These are phyloP conservation scores for Emmonsia crescens DNA, from an alignment of 2,329 filamentous ascomycete genomes.

Conservation along the genomic window DNA sequence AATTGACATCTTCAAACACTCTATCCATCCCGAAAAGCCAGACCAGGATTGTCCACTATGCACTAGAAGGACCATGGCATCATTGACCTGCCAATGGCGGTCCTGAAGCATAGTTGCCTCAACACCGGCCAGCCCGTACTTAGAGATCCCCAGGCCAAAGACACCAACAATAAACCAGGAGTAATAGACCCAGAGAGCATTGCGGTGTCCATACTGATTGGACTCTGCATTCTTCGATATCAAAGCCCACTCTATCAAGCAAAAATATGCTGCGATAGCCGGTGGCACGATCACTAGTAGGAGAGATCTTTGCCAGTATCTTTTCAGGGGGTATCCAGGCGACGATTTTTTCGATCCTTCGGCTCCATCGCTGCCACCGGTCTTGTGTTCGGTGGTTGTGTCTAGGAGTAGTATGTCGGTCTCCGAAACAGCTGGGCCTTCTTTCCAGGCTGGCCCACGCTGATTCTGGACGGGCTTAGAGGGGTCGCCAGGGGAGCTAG, in stretches of 20 bases:
- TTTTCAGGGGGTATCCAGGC: neutral
- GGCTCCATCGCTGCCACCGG: neutral
- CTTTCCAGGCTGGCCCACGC: neutral
- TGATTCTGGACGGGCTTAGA: neutral
- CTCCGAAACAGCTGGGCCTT: neutral
- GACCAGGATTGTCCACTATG: constrained; percentile 2
- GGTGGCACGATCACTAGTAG: neutral
- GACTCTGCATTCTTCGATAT: neutral
- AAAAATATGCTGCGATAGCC: neutral
- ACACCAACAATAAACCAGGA: constrained; percentile 9
- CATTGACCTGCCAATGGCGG: neutral
- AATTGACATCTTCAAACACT: neutral
- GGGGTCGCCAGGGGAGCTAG: too few relatives aligned
- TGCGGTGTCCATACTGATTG: constrained; percentile 2
- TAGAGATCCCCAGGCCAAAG: constrained; percentile 6
- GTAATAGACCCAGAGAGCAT: constrained; percentile 5
- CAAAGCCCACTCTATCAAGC: neutral
- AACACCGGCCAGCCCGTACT: constrained; percentile 4
- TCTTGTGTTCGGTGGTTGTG: neutral
- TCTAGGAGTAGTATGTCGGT: neutral
- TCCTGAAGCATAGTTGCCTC: constrained; percentile 7
- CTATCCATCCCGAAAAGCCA: neutral
- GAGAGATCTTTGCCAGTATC: neutral
- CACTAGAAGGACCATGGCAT: constrained; percentile 5
- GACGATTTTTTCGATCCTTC: neutral